A percentile compares a stretch with the other conserved stretches of the same genome.
These are phyloP conservation scores for Aspergillus indologenus DNA, from an alignment of 495 filamentous ascomycete genomes.

Conservation along the genomic window DNA sequence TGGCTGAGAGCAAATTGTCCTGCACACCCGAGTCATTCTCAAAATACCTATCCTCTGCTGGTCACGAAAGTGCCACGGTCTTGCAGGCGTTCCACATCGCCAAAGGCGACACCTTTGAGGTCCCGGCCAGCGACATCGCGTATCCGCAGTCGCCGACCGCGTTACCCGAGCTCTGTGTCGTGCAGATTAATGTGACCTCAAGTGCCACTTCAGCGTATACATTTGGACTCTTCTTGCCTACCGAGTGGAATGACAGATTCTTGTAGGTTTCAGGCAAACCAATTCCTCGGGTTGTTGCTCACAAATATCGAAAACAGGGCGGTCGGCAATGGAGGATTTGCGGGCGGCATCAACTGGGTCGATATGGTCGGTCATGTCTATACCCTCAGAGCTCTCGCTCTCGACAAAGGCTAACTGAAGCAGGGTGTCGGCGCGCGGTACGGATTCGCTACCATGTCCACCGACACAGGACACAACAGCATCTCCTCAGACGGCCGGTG, in stretches of 20 bases:
- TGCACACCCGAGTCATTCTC: too few relatives aligned
- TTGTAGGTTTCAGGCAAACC: not conserved
- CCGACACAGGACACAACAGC: not conserved
- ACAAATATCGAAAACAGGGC: not conserved
- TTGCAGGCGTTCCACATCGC: too few relatives aligned
- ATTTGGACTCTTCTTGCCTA: not conserved
- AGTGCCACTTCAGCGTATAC: not conserved
- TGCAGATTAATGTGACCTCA: not conserved
- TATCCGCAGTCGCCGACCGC: not conserved
- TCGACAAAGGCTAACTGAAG: too few relatives aligned
- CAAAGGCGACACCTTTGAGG: too few relatives aligned
- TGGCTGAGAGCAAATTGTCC: too few relatives aligned
- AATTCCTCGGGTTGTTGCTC: not conserved
- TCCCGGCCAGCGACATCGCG: not conserved
- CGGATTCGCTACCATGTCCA: not conserved
- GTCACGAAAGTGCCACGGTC: too few relatives aligned
- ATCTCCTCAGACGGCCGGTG: not conserved
- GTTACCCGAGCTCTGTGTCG: not conserved
- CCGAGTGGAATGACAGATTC: not conserved
- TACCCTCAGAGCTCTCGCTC: too few relatives aligned
- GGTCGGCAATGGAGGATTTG: not conserved
- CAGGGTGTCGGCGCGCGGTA: not conserved
- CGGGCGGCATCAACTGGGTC: not conserved
- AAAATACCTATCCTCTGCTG: too few relatives aligned
- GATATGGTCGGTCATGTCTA: not conserved